Evolutionary conservation across 2,329 filamentous ascomycete genomes (phyloP), one percentile per base, ranked within the genome.

Genomic region (Arthroderma sp.): DNA sequence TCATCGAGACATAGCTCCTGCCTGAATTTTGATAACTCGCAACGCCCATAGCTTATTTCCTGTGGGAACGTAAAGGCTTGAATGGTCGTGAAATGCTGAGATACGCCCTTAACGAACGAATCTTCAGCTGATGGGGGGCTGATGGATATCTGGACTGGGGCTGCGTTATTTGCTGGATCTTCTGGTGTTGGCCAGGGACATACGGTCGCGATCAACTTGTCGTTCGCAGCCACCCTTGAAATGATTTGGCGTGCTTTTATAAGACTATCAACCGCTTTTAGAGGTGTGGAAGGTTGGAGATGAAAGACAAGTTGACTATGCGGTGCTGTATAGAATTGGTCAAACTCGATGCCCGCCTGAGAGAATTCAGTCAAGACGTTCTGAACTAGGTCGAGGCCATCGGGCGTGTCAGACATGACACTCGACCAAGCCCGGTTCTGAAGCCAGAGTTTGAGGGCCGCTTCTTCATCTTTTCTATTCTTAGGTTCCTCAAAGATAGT

Each of bases 271-370:
- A 86, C 75, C 0, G 85, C 83, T 36, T 75, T 65, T 0, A 89
- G 62, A 0, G 83, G 78, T 0, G 75, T 63, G 0, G 71, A 67
- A 0, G 79, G 74, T 0, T 81, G 74, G 0, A 91, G 71, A 1
- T 87, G 68, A 45, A 93, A 75, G 60, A 89, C 84, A 60, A 83
- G 91, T 58, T 91, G 85, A 1, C 83, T 83, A 0, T 74, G 71
- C 0, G 80, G 77, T 36, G 75, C 78, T 0, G 85, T 69, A 53
- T 93, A 86, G 54, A 86, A 74, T 61, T 85, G 77, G 50, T 86
- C 77, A 6, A 87, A 65, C 29, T 75, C 63, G 42, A 91, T 82
- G 29, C 74, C 80, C 8, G 78, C 74, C 0, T 66, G 62, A 1
- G 71, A 71, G 1, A 93, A 71, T 2, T 67, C 66, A 1, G 72